A percentile compares a stretch with the other conserved stretches of the same genome.
Conservation (phyloP, 805 yeast genomes). For the Candida chauliodis region DNA sequence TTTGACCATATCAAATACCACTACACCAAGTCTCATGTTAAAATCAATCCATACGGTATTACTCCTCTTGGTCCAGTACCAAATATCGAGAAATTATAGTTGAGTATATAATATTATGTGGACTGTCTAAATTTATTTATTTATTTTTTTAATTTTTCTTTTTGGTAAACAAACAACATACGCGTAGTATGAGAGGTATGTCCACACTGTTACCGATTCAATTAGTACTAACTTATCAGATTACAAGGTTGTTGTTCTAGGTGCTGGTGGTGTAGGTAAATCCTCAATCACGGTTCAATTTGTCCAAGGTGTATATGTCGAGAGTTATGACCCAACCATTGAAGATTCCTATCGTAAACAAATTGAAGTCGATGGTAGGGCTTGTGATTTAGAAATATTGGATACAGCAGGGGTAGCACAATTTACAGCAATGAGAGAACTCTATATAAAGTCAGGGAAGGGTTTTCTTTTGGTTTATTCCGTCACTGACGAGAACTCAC, state of each 20-base stretch:
- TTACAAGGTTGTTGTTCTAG: conserved; percentile 85
- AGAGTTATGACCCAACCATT: conserved; percentile 93
- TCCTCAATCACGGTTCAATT: conserved; percentile 90
- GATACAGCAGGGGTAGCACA: conserved; percentile 75
- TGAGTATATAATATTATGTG: not conserved
- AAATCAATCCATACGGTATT: conserved; percentile 77
- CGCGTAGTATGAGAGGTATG: conserved; percentile 23
- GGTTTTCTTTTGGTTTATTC: conserved; percentile 61
- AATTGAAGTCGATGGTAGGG: conserved; percentile 81
- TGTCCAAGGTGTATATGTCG: conserved; percentile 86
- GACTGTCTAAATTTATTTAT: no score
- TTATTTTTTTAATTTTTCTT: not conserved
- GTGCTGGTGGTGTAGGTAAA: conserved; percentile 98
- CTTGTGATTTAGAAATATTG: conserved; percentile 72
- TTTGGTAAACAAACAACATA: not conserved
- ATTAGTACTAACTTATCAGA: conserved; percentile 38
- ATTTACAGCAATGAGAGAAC: conserved; percentile 92
- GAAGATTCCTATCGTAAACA: conserved; percentile 93
- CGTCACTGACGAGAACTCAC: conserved; percentile 59
- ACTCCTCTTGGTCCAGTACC: conserved; percentile 90
- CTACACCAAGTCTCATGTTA: conserved; percentile 80
- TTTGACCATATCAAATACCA: conserved; percentile 90
- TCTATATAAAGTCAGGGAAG: conserved; percentile 82
- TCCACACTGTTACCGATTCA: no score
- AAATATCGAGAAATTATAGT: conserved; percentile 39